phyloP scores from a whole-genome alignment of 2,329 filamentous ascomycete genomes.

The Monosporascus ibericus region DNA sequence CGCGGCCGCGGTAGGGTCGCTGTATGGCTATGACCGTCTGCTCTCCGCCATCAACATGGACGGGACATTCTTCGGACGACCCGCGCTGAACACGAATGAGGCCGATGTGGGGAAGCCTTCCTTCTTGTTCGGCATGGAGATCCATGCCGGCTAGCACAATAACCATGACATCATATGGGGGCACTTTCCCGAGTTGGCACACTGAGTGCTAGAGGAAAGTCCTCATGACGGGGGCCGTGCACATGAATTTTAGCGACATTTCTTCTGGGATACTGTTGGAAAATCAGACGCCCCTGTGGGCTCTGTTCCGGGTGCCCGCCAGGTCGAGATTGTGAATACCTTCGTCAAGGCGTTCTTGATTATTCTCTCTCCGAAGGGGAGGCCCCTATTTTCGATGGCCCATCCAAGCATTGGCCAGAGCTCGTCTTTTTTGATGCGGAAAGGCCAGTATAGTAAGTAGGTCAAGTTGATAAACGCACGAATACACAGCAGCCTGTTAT shows the following conservation, averaged over 20 bases:
- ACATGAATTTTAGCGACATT: conserved; percentile 18
- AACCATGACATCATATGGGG: conserved; percentile 12
- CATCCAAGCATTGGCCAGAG: too few relatives aligned
- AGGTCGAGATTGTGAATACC: too few relatives aligned
- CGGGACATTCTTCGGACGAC: conserved; percentile 9
- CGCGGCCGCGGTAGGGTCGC: conserved; percentile 11
- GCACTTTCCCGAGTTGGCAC: conserved; percentile 13
- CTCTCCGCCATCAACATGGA: conserved; percentile 18
- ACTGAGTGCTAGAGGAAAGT: conserved; percentile 13
- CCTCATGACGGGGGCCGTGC: conserved; percentile 11
- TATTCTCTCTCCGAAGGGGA: too few relatives aligned
- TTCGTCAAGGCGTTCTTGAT: too few relatives aligned
- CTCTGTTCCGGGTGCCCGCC: too few relatives aligned
- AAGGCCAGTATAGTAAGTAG: too few relatives aligned
- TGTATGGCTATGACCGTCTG: conserved; percentile 6
- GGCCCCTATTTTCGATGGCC: too few relatives aligned
- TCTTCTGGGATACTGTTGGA: conserved; percentile 15
- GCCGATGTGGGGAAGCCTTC: conserved; percentile 15
- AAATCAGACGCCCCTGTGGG: conserved; percentile 2
- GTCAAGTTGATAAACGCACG: too few relatives aligned
- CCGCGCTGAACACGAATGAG: conserved; percentile 4
- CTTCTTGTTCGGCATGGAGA: conserved; percentile 13
- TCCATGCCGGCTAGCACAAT: conserved; percentile 4
- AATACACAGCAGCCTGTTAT: too few relatives aligned
- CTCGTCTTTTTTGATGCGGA: too few relatives aligned